These are phyloP conservation scores for Amoebophrya sp. DNA, from an alignment of 169 alveolate genomes.

Conservation along the genomic window DNA sequence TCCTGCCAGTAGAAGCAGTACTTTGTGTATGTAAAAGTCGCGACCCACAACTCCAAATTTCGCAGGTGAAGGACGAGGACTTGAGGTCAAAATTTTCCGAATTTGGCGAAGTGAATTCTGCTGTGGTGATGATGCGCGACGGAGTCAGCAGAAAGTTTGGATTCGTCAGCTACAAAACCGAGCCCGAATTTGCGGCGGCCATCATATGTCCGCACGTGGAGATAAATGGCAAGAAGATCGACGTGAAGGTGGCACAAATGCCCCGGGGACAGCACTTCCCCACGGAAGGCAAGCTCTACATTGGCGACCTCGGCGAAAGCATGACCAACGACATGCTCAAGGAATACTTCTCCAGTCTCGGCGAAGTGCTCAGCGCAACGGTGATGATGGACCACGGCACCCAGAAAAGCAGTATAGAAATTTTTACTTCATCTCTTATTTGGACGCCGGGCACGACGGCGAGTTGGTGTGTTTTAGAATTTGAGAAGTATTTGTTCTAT, in stretches of 20 bases:
- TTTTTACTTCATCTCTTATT: background rate
- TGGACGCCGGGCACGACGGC: background rate
- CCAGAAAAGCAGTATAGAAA: background rate
- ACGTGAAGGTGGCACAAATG: slow-evolving; percentile 26
- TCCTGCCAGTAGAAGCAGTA: too few species aligned
- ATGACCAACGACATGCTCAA: background rate
- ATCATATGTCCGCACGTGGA: background rate
- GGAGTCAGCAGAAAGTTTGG: background rate
- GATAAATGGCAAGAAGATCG: slow-evolving; percentile 51
- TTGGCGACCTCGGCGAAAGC: background rate
- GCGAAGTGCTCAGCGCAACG: background rate
- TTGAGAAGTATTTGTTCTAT: background rate
- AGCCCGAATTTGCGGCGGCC: background rate
- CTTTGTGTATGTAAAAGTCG: too few species aligned
- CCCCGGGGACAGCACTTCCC: background rate
- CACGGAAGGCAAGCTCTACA: slow-evolving; percentile 2
- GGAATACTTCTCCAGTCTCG: background rate
- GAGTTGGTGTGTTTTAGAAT: background rate
- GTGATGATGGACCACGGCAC: background rate
- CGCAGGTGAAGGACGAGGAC: background rate
- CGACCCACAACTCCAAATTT: too few species aligned
- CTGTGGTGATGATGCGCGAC: background rate
- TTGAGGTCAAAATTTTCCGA: background rate
- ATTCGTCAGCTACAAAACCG: background rate
- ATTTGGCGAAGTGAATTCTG: background rate